Conservation (phyloP, 164 flowering plant genomes). For the Dillenia turbinata region DNA sequence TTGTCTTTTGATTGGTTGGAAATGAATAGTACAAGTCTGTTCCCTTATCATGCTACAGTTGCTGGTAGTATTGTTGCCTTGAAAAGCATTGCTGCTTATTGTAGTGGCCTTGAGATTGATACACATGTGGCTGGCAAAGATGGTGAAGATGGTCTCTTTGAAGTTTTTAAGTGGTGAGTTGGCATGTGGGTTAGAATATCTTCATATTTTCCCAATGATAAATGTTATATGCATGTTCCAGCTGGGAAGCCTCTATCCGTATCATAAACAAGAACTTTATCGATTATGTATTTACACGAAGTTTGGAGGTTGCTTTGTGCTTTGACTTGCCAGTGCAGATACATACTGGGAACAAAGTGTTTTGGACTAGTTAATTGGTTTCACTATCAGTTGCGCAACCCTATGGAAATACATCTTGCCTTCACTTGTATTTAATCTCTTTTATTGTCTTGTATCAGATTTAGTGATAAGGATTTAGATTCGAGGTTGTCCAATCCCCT, state of each 20-base stretch:
- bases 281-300: slow-evolving; percentile 62
- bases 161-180: slow-evolving; percentile 55
- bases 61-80: slow-evolving; percentile 53
- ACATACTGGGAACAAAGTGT: slow-evolving; percentile 69
- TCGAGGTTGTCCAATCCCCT: slow-evolving; percentile 85
- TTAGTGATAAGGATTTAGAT: slow-evolving; percentile 92
- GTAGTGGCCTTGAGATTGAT: slow-evolving; percentile 80
- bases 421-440: not conserved
- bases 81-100: slow-evolving; percentile 93
- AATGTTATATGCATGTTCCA: slow-evolving; percentile 24
- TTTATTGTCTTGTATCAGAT: slow-evolving; percentile 29
- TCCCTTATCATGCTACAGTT: slow-evolving; percentile 59
- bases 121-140: slow-evolving; percentile 50
- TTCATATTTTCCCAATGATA: not conserved
- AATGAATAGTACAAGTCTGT: slow-evolving; percentile 2
- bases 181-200: not conserved
- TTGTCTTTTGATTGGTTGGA: slow-evolving; percentile 2
- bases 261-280: slow-evolving; percentile 71
- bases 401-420: not conserved
- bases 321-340: slow-evolving; percentile 84
- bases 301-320: slow-evolving; percentile 71
- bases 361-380: not conserved
- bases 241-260: slow-evolving; percentile 76
- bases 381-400: slow-evolving; percentile 3
- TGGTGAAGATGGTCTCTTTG: slow-evolving; percentile 70